Evolutionary conservation across 371 early-diverging fungal genomes (phyloP).

Genomic region (Mucor mucedo): DNA sequence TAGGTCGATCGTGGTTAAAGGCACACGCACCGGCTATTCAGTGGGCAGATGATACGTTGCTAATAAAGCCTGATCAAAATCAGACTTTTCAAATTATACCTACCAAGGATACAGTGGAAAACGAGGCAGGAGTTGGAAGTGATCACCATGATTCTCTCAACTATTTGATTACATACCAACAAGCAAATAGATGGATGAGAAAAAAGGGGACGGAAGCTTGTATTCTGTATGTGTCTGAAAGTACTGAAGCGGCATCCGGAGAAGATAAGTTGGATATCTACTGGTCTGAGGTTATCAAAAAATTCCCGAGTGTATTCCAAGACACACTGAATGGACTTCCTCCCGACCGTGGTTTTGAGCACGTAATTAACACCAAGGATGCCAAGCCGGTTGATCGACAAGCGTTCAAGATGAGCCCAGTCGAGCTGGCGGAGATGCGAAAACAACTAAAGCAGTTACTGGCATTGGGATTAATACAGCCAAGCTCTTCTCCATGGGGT

Average conservation of each 20-base stretch:
- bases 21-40: not conserved
- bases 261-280: not conserved
- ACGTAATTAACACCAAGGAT: constrained; percentile 10
- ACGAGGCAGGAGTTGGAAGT: too few relatives aligned
- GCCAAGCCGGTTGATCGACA: not conserved
- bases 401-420: constrained; percentile 30
- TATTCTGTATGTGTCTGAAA: too few relatives aligned
- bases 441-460: constrained; percentile 17
- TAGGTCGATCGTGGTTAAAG: constrained; percentile 2
- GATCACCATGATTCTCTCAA: too few relatives aligned
- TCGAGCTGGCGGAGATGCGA: constrained; percentile 14
- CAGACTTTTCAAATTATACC: not conserved
- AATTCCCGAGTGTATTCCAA: constrained; percentile 4
- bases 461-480: constrained; percentile 23
- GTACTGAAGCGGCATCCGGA: not conserved
- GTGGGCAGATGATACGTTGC: not conserved
- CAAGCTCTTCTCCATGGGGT: constrained; percentile 26
- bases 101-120: not conserved
- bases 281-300: not conserved
- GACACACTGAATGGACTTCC: constrained; percentile 7
- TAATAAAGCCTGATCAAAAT: not conserved
- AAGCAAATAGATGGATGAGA: too few relatives aligned
- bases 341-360: not conserved
- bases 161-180: too few relatives aligned
- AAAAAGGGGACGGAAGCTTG: too few relatives aligned